Conservation (phyloP, 139 green algal species). For the Desmodesmus armatus region DNA sequence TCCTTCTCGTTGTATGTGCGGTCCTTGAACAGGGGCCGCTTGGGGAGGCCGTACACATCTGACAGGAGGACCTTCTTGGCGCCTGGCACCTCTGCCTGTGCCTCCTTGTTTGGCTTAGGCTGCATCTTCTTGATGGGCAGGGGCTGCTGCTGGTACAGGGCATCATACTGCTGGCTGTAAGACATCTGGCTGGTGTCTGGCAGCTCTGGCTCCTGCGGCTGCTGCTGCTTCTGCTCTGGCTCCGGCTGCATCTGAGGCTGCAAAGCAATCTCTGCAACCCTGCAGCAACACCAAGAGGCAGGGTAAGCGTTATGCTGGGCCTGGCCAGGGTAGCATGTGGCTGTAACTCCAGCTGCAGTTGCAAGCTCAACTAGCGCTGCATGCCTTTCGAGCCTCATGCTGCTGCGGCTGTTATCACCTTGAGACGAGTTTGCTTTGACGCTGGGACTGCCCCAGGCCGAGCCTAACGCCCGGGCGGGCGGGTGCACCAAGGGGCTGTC, state of each 20-base stretch:
- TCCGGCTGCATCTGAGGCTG: too few relatives aligned
- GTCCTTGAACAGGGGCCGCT: constrained; percentile 65
- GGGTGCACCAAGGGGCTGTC: too few relatives aligned
- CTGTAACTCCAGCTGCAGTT: neutral
- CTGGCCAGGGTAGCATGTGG: too few relatives aligned
- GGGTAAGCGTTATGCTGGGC: too few relatives aligned
- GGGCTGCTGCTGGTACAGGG: constrained; percentile 75
- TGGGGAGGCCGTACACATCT: constrained; percentile 71
- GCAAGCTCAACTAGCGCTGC: too few relatives aligned
- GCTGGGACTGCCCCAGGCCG: too few relatives aligned
- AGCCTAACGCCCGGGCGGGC: too few relatives aligned
- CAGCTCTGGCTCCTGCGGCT: constrained; percentile 72
- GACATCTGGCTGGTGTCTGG: constrained; percentile 91
- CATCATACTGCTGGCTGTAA: constrained; percentile 88
- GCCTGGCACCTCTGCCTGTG: constrained; percentile 68
- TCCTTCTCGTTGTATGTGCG: constrained; percentile 80
- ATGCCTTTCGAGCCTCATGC: too few relatives aligned
- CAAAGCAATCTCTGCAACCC: too few relatives aligned
- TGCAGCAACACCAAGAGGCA: too few relatives aligned
- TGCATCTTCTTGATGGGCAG: constrained; percentile 43
- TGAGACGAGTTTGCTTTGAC: too few relatives aligned
- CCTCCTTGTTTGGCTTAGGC: constrained; percentile 81
- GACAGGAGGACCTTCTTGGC: constrained; percentile 69
- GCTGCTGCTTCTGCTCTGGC: constrained; percentile 8
- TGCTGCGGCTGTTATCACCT: too few relatives aligned